Evolutionary conservation across 352 stramenopile genomes (phyloP).

Genomic region (Thalassiosira allenii): DNA sequence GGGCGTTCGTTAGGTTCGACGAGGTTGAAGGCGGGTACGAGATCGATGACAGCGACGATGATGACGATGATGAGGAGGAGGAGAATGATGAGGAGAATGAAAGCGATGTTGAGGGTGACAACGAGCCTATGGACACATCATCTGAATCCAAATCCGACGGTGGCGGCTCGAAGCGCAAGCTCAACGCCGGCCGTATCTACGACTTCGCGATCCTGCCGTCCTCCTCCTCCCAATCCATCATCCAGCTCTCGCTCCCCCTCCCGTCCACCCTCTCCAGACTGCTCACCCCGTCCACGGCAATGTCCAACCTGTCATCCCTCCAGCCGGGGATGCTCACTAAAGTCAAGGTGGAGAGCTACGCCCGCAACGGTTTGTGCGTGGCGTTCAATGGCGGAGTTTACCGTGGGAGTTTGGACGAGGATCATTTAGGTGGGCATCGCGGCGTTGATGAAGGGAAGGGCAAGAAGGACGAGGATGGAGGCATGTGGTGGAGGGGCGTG

Average conservation of each 20-base stretch:
- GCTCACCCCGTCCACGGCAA: slow-evolving; percentile 31
- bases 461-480: slow-evolving; percentile 18
- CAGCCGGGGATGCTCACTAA: slow-evolving; percentile 93
- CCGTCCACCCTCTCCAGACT: slow-evolving; percentile 38
- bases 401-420: slow-evolving; percentile 77
- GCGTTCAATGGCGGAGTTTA: slow-evolving; percentile 74
- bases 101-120: slow-evolving; percentile 14
- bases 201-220: slow-evolving; percentile 66
- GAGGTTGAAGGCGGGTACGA: slow-evolving; percentile 78
- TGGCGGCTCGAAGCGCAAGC: slow-evolving; percentile 82
- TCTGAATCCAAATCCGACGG: slow-evolving; percentile 3
- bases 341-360: slow-evolving; percentile 89
- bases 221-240: slow-evolving; percentile 25
- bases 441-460: slow-evolving; percentile 14
- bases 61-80: slow-evolving; percentile 45
- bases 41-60: slow-evolving; percentile 63
- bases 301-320: slow-evolving; percentile 90
- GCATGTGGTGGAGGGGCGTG: slow-evolving; percentile 67
- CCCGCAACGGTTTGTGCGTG: slow-evolving; percentile 83
- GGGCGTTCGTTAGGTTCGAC: slow-evolving; percentile 83
- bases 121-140: slow-evolving; percentile 5
- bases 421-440: slow-evolving; percentile 75
- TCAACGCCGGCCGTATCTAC: slow-evolving; percentile 64
- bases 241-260: slow-evolving; percentile 60
- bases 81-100: slow-evolving; percentile 27